Percentiles rank a stretch among this genome's conserved stretches.
phyloP scores from a whole-genome alignment of 176 grass and related monocot species.

The Pharus latifolius region DNA sequence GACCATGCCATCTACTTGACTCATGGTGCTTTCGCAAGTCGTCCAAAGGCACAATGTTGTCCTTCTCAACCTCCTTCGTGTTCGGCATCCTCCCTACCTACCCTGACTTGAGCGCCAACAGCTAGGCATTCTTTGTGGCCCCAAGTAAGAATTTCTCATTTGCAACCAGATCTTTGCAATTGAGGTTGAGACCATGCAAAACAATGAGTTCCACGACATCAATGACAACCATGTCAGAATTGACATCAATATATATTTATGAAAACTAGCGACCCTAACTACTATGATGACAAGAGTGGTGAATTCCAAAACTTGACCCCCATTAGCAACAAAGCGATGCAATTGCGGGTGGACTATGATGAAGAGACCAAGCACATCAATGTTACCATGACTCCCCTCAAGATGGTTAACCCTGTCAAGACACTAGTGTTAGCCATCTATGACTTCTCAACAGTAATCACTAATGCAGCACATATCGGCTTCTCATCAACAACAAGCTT shows the following conservation, averaged over 20 bases:
- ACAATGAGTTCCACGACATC: neutral
- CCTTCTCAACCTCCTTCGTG: too few species aligned
- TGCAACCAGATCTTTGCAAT: neutral
- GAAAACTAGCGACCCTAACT: neutral
- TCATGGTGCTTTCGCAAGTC: neutral
- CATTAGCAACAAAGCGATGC: neutral
- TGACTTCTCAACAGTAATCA: neutral
- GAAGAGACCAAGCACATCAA: neutral
- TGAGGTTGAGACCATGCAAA: neutral
- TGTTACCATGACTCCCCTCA: neutral
- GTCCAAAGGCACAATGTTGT: neutral
- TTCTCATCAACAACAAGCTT: too few species aligned
- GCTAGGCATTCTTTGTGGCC: too few species aligned
- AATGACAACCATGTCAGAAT: slow-evolving; percentile 2
- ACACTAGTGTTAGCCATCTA: neutral
- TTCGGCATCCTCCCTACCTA: too few species aligned
- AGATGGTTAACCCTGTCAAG: neutral
- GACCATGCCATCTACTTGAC: neutral
- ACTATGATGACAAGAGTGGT: neutral
- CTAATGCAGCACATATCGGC: neutral
- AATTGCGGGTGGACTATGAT: slow-evolving; percentile 22
- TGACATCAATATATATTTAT: neutral
- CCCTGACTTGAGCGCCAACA: too few species aligned
- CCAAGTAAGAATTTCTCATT: too few species aligned
- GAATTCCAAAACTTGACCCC: neutral